phyloP scores from a whole-genome alignment of 225 moss, liverwort and hornwort species.

The Marchantia paleacea region DNA sequence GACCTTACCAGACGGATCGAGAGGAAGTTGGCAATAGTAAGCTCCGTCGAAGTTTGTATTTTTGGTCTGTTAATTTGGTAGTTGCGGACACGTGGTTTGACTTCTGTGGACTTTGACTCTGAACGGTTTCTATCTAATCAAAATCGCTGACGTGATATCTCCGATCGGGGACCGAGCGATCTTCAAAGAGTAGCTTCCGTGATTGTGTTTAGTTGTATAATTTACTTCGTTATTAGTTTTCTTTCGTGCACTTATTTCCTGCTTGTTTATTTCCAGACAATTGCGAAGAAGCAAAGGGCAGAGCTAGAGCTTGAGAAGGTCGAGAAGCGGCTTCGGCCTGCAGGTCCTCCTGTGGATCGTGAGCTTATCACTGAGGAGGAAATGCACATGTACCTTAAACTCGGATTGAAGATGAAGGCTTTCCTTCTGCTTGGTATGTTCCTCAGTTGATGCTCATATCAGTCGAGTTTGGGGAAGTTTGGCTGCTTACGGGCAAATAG shows the following conservation, averaged over 20 bases:
- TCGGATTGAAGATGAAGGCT: constrained; percentile 89
- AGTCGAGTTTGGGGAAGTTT: neutral
- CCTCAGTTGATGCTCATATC: neutral
- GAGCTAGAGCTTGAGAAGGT: constrained; percentile 64
- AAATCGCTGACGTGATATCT: too few species aligned
- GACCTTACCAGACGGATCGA: constrained; percentile 54
- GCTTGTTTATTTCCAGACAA: constrained; percentile 45
- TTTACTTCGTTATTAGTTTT: neutral
- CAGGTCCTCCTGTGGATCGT: constrained; percentile 69
- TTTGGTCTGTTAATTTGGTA: neutral
- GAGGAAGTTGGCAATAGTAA: constrained; percentile 73
- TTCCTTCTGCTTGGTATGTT: constrained; percentile 79
- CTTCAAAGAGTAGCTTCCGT: too few species aligned
- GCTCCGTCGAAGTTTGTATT: neutral
- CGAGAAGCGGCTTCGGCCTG: constrained; percentile 60
- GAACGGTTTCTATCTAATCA: too few species aligned
- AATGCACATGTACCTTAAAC: constrained; percentile 82
- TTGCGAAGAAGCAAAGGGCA: constrained; percentile 72
- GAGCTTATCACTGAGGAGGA: constrained; percentile 93
- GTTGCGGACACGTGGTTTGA: neutral
- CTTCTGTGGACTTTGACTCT: too few species aligned
- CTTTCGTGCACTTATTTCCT: neutral
- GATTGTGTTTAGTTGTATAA: too few species aligned
- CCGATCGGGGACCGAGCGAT: too few species aligned
- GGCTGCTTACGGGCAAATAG: too few species aligned